A percentile compares a stretch with the other conserved stretches of the same genome.
phyloP scores from a whole-genome alignment of 441 rosid species.

The Croton laevigatus region DNA sequence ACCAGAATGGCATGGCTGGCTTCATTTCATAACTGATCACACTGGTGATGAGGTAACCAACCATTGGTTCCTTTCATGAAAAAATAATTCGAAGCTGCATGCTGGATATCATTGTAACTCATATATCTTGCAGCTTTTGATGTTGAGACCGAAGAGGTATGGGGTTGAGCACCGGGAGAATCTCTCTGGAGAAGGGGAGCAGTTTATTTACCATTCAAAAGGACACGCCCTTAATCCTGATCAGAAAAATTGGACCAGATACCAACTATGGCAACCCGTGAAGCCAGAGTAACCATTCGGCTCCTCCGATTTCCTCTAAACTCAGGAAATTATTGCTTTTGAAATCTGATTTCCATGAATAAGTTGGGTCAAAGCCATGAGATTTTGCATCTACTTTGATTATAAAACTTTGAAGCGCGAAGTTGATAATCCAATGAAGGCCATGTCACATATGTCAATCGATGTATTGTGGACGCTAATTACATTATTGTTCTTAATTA shows the following conservation, averaged over 20 bases:
- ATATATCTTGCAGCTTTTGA: slow-evolving; percentile 58
- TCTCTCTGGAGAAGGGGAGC: slow-evolving; percentile 92
- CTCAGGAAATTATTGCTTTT: slow-evolving; percentile 10
- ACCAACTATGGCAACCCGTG: slow-evolving; percentile 88
- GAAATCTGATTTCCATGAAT: slow-evolving; percentile 19
- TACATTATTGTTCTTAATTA: too few relatives aligned
- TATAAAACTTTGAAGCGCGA: not conserved
- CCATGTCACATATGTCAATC: too few relatives aligned
- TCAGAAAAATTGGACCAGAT: slow-evolving; percentile 91
- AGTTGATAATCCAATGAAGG: not conserved
- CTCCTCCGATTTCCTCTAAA: slow-evolving; percentile 1
- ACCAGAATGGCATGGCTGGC: slow-evolving; percentile 99
- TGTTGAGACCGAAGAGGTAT: slow-evolving; percentile 88
- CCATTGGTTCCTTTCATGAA: not conserved
- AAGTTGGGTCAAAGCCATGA: slow-evolving; percentile 10
- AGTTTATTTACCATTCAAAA: slow-evolving; percentile 82
- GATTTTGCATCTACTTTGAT: slow-evolving; percentile 9
- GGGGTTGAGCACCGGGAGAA: slow-evolving; percentile 87
- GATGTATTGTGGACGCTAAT: too few relatives aligned
- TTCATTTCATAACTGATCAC: slow-evolving; percentile 88
- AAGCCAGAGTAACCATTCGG: slow-evolving; percentile 40
- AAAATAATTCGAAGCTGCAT: not conserved
- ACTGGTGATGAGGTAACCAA: slow-evolving; percentile 85
- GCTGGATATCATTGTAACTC: not conserved
- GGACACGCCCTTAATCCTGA: slow-evolving; percentile 88